Percentiles rank a stretch among this genome's conserved stretches.
phyloP scores from a whole-genome alignment of 2,329 filamentous ascomycete species.

The Trichophyton rubrum region DNA sequence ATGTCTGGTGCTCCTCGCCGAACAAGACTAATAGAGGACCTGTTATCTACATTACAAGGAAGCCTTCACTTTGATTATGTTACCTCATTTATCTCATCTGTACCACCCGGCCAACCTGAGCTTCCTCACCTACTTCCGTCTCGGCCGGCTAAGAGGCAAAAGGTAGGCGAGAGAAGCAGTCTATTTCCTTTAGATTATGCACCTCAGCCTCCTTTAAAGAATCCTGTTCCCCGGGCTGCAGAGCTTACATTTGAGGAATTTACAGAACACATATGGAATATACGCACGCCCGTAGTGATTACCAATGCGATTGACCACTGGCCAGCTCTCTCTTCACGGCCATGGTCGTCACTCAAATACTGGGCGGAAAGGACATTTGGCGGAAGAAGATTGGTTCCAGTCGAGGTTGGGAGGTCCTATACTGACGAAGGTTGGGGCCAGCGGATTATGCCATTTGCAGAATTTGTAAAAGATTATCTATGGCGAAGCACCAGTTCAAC shows the following conservation, averaged over 20 bases:
- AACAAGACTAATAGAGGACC: constrained; percentile 30
- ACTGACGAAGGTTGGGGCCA: constrained; percentile 78
- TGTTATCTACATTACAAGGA: constrained; percentile 25
- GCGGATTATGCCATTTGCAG: constrained; percentile 58
- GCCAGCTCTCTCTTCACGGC: constrained; percentile 57
- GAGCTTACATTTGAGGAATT: constrained; percentile 48
- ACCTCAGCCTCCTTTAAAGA: constrained; percentile 23
- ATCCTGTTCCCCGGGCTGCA: constrained; percentile 29
- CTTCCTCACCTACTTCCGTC: background rate
- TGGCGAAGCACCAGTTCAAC: constrained; percentile 14
- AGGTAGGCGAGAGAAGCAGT: constrained; percentile 5
- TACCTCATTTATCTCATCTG: constrained; percentile 6
- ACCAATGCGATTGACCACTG: constrained; percentile 53
- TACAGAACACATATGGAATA: constrained; percentile 44
- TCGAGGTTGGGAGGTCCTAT: constrained; percentile 79
- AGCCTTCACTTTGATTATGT: constrained; percentile 7
- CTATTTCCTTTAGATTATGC: constrained; percentile 24
- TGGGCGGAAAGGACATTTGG: constrained; percentile 60
- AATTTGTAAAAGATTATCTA: constrained; percentile 57
- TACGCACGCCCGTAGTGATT: constrained; percentile 54
- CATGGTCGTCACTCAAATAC: constrained; percentile 65
- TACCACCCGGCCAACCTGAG: background rate
- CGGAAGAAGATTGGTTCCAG: constrained; percentile 67
- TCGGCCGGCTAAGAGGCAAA: constrained; percentile 1
- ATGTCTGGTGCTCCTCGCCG: constrained; percentile 55